Percentiles rank a stretch among this genome's conserved stretches.
Conservation (phyloP, 192 early-diverging fungal species). For the Podila epigama region DNA sequence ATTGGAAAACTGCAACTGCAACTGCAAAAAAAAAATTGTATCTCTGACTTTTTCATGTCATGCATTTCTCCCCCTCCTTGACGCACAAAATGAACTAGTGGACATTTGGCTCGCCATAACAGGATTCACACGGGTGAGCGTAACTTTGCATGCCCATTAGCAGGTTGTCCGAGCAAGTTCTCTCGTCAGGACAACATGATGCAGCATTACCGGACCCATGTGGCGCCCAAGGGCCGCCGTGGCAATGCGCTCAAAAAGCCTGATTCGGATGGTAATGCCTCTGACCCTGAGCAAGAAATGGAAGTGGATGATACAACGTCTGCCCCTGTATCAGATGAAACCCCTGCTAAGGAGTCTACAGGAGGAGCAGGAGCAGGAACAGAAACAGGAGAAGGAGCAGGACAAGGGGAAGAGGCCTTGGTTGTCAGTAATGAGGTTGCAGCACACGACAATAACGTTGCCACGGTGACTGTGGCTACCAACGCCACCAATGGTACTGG, state of each 20-base stretch:
- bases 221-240: conserved; percentile 70
- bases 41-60: too few relatives aligned
- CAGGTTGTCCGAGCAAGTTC: conserved; percentile 78
- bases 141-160: conserved; percentile 73
- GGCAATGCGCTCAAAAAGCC: conserved; percentile 20
- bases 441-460: not conserved
- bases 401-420: too few relatives aligned
- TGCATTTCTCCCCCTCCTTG: too few relatives aligned
- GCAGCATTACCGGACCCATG: conserved; percentile 86
- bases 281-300: conserved; percentile 4
- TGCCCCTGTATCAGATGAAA: not conserved
- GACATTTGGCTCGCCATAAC: conserved; percentile 83
- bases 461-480: not conserved
- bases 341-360: not conserved
- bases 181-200: conserved; percentile 89
- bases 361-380: too few relatives aligned
- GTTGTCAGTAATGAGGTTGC: not conserved
- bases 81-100: too few relatives aligned
- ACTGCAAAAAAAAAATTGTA: too few relatives aligned
- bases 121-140: conserved; percentile 86
- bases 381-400: too few relatives aligned
- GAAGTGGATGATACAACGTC: not conserved
- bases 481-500: not conserved
- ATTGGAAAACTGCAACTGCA: too few relatives aligned
- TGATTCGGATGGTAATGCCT: conserved; percentile 8